A percentile compares a stretch with the other conserved stretches of the same genome.
Conservation (phyloP, 192 early-diverging fungal species). For the Entomortierella lignicola region DNA sequence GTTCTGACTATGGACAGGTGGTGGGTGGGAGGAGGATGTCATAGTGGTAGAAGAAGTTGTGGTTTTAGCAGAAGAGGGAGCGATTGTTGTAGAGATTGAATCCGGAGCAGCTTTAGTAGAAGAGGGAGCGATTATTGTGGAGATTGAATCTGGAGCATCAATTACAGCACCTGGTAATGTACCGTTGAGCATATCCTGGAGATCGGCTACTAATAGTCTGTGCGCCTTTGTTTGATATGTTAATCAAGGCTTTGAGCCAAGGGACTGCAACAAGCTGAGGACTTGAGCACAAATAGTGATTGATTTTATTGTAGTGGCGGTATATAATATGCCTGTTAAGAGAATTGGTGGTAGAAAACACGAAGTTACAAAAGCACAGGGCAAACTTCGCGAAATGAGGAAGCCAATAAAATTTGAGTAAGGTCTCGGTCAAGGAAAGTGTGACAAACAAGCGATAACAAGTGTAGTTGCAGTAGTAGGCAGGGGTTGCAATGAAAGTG, state of each 20-base stretch:
- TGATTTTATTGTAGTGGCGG: too few species aligned
- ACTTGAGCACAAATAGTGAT: neutral
- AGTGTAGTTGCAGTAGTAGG: neutral
- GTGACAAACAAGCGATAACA: neutral
- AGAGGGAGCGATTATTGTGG: conserved; percentile 11
- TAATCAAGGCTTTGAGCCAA: neutral
- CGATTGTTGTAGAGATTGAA: neutral
- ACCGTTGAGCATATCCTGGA: neutral
- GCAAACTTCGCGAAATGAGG: neutral
- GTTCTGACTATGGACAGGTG: conserved; percentile 26
- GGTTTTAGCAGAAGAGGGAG: neutral
- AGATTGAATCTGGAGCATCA: neutral
- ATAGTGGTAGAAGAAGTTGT: neutral
- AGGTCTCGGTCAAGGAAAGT: too few species aligned
- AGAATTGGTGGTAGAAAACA: too few species aligned
- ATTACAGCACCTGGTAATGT: neutral
- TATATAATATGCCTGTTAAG: too few species aligned
- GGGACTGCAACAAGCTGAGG: neutral
- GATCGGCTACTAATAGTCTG: conserved; percentile 24
- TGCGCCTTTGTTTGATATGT: conserved; percentile 49
- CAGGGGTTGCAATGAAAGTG: too few species aligned
- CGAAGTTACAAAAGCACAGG: neutral
- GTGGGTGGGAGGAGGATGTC: conserved; percentile 35
- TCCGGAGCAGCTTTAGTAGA: neutral
- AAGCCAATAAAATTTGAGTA: neutral